Evolutionary conservation across 257 asterid genomes (phyloP).

Genomic region (Solanum sejunctum): DNA sequence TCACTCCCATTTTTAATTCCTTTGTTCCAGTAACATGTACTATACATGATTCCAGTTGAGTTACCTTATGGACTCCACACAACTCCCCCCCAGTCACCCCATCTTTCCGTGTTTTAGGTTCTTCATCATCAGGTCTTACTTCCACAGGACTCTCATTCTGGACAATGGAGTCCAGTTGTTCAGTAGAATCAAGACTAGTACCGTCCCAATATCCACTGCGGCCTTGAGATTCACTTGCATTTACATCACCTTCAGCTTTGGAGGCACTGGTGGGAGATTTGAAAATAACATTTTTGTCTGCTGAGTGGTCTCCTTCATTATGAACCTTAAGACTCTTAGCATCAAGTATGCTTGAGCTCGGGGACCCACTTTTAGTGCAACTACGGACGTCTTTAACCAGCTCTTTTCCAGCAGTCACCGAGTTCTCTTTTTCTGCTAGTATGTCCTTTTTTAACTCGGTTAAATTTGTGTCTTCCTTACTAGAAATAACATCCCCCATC

Average conservation of each 20-base stretch:
- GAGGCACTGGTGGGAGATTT: background rate
- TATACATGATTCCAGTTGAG: background rate
- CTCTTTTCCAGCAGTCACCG: background rate
- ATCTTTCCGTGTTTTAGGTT: constrained; percentile 5
- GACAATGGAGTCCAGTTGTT: background rate
- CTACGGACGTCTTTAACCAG: background rate
- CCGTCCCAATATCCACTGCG: background rate
- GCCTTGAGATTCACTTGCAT: background rate
- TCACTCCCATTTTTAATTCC: constrained; percentile 10
- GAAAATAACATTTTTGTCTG: background rate
- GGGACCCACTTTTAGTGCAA: background rate
- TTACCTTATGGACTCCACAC: background rate
- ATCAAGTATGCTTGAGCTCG: background rate
- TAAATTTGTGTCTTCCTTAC: background rate
- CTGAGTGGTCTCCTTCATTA: background rate
- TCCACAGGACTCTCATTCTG: background rate
- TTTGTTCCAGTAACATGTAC: constrained; percentile 12
- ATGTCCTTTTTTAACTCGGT: background rate
- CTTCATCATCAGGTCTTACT: constrained; percentile 12
- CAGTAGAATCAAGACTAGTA: background rate
- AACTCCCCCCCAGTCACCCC: constrained; percentile 14
- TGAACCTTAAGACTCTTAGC: background rate
- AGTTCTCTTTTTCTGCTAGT: background rate
- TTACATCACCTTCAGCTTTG: background rate
- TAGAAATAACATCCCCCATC: background rate